Evolutionary conservation across 495 filamentous ascomycete genomes (phyloP), one percentile per base, ranked within the genome.

Genomic region (Penicillium cataractarum): DNA sequence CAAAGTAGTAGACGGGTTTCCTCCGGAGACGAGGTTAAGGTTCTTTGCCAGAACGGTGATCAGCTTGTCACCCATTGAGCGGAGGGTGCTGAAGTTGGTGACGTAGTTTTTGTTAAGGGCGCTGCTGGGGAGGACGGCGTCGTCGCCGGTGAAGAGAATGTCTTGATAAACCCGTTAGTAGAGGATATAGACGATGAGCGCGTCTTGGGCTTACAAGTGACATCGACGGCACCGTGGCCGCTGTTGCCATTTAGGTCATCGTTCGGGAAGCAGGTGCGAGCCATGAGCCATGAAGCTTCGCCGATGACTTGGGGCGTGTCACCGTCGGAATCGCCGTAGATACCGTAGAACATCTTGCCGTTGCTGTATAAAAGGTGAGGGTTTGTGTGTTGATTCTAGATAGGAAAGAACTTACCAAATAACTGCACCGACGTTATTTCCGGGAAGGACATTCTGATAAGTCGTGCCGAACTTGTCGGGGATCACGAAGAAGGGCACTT

Each of bases 271-370:
- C 76, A 78, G 7, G 73, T 75, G 1, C 73, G 72, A 10, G 76
- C 74, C 70, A 78, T 71, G 13, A 78, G 48, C 76, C 76, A 78
- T 1, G 76, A 78, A 2, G 73, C 76, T 54, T 78, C 76, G 5
- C 76, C 76, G 6, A 75, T 78, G 5, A 75, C 72, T 27, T 76
- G 42, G 7, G 76, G 76, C 6, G 49, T 55, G 55, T 76, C 71
- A 7, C 74, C 73, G 62, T 78, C 68, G 17, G 73, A 60, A 51
- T 78, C 76, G 6, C 76, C 76, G 33, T 72, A 70, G 51, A 78
- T 76, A 6, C 76, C 76, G 46, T 78, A 78, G 62, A 70, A 77
- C 74, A 78, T 78, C 8, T 76, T 75, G 12, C 72, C 70, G 24
- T 73, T 59, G 40, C 76, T 65, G 24, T 31, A 39, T 22, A 4